Evolutionary conservation across 805 yeast species (phyloP).

Genomic region (Suhomyces pyralidae): DNA sequence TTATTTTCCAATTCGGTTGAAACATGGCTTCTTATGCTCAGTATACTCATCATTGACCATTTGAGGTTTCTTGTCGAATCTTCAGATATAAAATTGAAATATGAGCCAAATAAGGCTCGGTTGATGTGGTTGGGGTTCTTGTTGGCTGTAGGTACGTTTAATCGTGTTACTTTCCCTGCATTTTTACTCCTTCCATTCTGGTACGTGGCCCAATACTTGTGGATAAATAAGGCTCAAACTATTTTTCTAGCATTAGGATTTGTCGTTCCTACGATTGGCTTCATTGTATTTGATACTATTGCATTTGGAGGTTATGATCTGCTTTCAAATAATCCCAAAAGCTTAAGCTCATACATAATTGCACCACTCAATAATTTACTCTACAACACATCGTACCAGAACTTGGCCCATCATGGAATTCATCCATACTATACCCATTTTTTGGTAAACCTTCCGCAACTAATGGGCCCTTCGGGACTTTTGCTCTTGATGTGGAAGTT

Average conservation of each 20-base stretch:
- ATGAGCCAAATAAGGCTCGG: background rate
- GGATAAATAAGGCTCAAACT: conserved; percentile 34
- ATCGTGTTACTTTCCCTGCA: conserved; percentile 78
- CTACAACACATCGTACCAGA: conserved; percentile 60
- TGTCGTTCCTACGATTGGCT: conserved; percentile 26
- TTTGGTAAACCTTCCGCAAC: conserved; percentile 70
- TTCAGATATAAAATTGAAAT: background rate
- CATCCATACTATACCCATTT: conserved; percentile 78
- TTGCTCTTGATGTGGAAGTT: conserved; percentile 41
- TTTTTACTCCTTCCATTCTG: conserved; percentile 66
- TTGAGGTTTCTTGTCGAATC: conserved; percentile 21
- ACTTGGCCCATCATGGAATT: conserved; percentile 75
- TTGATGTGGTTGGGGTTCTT: conserved; percentile 44
- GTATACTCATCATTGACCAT: conserved; percentile 49
- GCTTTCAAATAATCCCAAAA: conserved; percentile 8
- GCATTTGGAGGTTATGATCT: conserved; percentile 22
- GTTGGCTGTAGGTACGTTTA: conserved; percentile 69
- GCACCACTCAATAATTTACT: conserved; percentile 75
- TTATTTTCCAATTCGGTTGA: conserved; percentile 89
- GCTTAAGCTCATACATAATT: conserved; percentile 39
- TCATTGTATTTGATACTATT: conserved; percentile 55
- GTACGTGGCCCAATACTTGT: conserved; percentile 43
- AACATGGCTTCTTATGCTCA: conserved; percentile 51
- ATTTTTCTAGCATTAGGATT: conserved; percentile 26
- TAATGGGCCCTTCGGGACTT: conserved; percentile 72